Conservation (phyloP, 2,329 filamentous ascomycete genomes). For the Hymenoscyphus infarciens region DNA sequence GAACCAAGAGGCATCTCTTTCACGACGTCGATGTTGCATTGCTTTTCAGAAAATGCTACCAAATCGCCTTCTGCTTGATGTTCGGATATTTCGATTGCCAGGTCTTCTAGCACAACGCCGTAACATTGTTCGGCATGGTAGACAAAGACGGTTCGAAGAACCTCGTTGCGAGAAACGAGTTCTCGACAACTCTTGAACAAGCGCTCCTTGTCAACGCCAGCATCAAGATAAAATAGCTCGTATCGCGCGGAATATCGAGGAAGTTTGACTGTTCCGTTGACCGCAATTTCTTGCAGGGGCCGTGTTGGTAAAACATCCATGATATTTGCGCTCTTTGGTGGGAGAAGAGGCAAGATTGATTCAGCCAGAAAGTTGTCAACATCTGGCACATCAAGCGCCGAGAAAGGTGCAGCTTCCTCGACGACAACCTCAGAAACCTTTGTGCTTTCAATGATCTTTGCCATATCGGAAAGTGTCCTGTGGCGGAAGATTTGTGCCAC, state of each 20-base stretch:
- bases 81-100: constrained; percentile 34
- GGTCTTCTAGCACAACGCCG: constrained; percentile 36
- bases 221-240: constrained; percentile 35
- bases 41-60: constrained; percentile 32
- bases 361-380: constrained; percentile 36
- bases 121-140: constrained; percentile 36
- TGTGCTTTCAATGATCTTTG: constrained; percentile 35
- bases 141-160: constrained; percentile 39
- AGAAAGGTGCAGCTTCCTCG: constrained; percentile 37
- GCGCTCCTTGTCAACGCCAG: constrained; percentile 28
- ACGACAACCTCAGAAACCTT: constrained; percentile 18
- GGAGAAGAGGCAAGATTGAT: constrained; percentile 37
- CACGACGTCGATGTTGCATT: constrained; percentile 37
- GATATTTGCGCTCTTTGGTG: constrained; percentile 38
- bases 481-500: constrained; percentile 43
- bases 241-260: constrained; percentile 40
- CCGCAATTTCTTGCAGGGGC: constrained; percentile 40
- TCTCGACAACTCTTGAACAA: constrained; percentile 33
- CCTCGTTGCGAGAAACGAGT: constrained; percentile 36
- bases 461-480: constrained; percentile 23
- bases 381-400: constrained; percentile 35
- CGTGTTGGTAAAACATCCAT: constrained; percentile 39
- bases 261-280: constrained; percentile 39
- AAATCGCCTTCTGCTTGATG: constrained; percentile 32
- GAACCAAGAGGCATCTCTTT: constrained; percentile 38